phyloP scores from a whole-genome alignment of 179 eudicot species.

The Camellia oleifera region DNA sequence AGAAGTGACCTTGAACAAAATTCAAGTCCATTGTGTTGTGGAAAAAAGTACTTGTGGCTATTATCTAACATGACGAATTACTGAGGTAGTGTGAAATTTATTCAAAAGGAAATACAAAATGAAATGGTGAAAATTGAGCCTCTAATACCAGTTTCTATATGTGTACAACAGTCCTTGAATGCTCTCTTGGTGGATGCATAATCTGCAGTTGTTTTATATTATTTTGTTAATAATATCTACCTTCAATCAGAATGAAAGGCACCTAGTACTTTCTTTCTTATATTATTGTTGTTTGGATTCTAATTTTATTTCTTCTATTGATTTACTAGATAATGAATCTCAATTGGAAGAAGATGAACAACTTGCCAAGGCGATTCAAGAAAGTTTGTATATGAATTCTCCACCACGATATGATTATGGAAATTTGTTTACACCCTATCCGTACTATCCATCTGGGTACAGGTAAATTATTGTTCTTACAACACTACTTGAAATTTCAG shows the following conservation, averaged over 20 bases:
- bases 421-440: conserved; percentile 49
- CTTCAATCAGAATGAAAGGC: conserved; percentile 5
- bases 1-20: not conserved
- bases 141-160: not conserved
- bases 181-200: too few species aligned
- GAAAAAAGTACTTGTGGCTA: not conserved
- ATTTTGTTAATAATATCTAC: not conserved
- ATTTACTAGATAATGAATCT: conserved; percentile 42
- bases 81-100: not conserved
- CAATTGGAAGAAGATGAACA: conserved; percentile 81
- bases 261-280: conserved; percentile 1
- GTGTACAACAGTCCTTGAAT: too few species aligned
- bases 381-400: conserved; percentile 72
- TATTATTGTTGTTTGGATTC: not conserved
- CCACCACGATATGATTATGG: conserved; percentile 58
- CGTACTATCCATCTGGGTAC: conserved; percentile 54
- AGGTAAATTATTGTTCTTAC: conserved; percentile 42
- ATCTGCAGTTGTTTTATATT: not conserved
- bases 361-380: conserved; percentile 92
- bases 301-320: conserved; percentile 3
- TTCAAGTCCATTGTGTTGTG: not conserved
- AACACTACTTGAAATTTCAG: not conserved
- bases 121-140: not conserved
- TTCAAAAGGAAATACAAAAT: not conserved
- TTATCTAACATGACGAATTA: not conserved